Evolutionary conservation across 176 grass and related monocot genomes (phyloP), one percentile per base, ranked within the genome.

Genomic region (Triticum aestivum): DNA sequence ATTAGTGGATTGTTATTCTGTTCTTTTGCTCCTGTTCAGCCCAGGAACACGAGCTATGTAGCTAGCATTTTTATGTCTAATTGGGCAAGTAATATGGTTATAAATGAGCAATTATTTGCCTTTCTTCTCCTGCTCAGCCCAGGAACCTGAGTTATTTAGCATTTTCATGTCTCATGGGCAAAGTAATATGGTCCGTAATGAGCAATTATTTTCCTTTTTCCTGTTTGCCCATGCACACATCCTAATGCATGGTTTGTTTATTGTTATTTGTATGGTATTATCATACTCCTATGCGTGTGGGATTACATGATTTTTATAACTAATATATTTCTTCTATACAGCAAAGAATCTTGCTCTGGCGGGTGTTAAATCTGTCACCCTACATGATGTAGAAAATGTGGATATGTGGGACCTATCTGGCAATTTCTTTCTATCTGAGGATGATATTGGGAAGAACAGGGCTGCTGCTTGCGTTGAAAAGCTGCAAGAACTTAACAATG

Each of bases 301-400:
- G 26, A 56, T 75, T 47, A 3, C 11, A 13, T 56, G 30, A n/a
- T 85, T 27, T 77, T 75, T 59, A 24, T 39, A 89, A 80, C 66
- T 81, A 78, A 86, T 56, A 45, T 35, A 54, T 70, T 85, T 75
- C 24, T 63, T 56, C 64, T 35, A 65, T 90, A 70, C 94, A 96
- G 94, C 94, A 67, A 96, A 96, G 89, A 96, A 96, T 83, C 86
- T 96, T 85, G 82, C 90, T 88, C 87, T 96, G 69, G 91, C 89
- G 17, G 94, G 94, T 69, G 87, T 96, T 79, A 93, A 91, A 79
- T 93, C 91, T 84, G 42, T 97, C 54, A 94, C 91, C 65, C 79
- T 97, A 64, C 94, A 97, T 82, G 94, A 97, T 83, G 75, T 30
- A 13, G 69, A 75, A 83, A 90, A 86, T 91, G 91, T 91, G 38